These are phyloP conservation scores for Spathaspora arborariae DNA, from an alignment of 805 yeast genomes.

Conservation along the genomic window DNA sequence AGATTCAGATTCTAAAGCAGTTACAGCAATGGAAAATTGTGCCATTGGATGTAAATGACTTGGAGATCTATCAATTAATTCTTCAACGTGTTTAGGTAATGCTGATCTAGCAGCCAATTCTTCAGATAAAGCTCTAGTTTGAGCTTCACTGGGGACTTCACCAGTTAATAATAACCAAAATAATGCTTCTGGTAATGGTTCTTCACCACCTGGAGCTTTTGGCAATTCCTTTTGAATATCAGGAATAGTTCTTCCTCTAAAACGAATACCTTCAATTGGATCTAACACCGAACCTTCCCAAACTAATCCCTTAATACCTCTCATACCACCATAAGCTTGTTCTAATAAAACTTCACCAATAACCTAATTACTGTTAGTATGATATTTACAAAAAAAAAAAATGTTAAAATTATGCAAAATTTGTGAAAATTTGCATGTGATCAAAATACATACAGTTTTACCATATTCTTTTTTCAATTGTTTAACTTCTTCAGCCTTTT, in stretches of 20 bases:
- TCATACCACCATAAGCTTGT: slow-evolving; percentile 69
- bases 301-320: slow-evolving; percentile 68
- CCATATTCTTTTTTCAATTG: slow-evolving; percentile 90
- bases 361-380: slow-evolving; percentile 23
- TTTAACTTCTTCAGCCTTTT: slow-evolving; percentile 86
- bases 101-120: slow-evolving; percentile 64
- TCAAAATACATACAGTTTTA: slow-evolving; percentile 51
- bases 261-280: slow-evolving; percentile 71
- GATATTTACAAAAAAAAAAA: slow-evolving; percentile 19
- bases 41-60: slow-evolving; percentile 78
- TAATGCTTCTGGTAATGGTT: slow-evolving; percentile 73
- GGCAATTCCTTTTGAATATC: slow-evolving; percentile 69
- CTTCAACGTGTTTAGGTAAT: slow-evolving; percentile 61
- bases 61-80: slow-evolving; percentile 61
- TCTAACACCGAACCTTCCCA: slow-evolving; percentile 83
- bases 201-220: slow-evolving; percentile 51
- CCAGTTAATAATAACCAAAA: slow-evolving; percentile 79
- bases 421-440: background rate
- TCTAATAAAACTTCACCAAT: slow-evolving; percentile 44
- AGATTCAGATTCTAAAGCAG: slow-evolving; percentile 70
- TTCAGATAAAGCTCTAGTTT: slow-evolving; percentile 51
- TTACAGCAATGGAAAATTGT: slow-evolving; percentile 71
- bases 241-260: slow-evolving; percentile 72
- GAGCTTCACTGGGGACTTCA: slow-evolving; percentile 58
- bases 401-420: too few relatives aligned